Evolutionary conservation across 257 asterid species (phyloP).

Genomic region (Solanum chaucha): DNA sequence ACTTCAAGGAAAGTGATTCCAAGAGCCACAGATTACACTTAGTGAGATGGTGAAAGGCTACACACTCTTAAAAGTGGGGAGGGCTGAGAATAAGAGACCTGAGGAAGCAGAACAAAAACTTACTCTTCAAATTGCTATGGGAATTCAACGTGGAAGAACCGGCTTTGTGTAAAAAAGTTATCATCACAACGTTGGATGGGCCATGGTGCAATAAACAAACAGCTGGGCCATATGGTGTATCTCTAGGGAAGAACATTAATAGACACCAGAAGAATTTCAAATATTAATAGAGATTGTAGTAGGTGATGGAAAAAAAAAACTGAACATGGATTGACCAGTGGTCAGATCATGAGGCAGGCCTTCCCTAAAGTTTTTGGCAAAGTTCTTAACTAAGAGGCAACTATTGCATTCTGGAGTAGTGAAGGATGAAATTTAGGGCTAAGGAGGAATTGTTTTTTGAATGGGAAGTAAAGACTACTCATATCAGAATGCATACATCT

Average conservation of each 20-base stretch:
- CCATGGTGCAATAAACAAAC: neutral
- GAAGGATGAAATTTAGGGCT: neutral
- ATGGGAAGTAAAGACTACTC: neutral
- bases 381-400: neutral
- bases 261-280: neutral
- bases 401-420: neutral
- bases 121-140: neutral
- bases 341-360: neutral
- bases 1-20: neutral
- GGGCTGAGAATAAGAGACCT: neutral
- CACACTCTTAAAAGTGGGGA: neutral
- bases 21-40: neutral
- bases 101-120: neutral
- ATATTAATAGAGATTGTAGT: neutral
- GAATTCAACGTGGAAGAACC: neutral
- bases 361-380: neutral
- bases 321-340: neutral
- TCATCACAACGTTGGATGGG: neutral
- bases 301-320: neutral
- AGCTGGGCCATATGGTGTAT: neutral
- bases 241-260: neutral
- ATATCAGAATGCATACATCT: neutral
- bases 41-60: neutral
- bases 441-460: neutral
- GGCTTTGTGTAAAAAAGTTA: neutral